These are phyloP conservation scores for Debaryomycetaceae sp. DNA, from an alignment of 1,139 yeast species.

Conservation along the genomic window DNA sequence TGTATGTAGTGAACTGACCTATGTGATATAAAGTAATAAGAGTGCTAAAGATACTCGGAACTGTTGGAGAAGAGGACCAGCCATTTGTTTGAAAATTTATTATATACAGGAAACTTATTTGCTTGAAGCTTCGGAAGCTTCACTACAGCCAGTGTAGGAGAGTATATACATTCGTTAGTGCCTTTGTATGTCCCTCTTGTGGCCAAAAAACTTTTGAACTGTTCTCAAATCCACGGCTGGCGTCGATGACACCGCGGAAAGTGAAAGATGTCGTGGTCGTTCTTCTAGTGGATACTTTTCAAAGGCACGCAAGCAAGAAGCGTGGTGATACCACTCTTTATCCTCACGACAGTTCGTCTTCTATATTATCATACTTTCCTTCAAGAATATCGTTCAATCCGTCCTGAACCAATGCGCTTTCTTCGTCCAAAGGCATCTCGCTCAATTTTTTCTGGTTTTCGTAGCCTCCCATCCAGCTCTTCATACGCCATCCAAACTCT, in stretches of 20 bases:
- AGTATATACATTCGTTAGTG: not conserved
- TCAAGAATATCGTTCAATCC: constrained; percentile 45
- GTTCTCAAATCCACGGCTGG: too few relatives aligned
- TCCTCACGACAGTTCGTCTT: constrained; percentile 3
- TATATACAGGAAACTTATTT: not conserved
- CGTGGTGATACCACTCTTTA: not conserved
- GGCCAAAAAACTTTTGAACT: too few relatives aligned
- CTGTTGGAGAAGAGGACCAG: not conserved
- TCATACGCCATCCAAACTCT: constrained; percentile 75
- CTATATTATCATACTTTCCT: constrained; percentile 33
- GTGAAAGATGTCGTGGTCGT: too few relatives aligned
- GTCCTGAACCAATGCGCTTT: constrained; percentile 54
- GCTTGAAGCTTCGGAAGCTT: not conserved
- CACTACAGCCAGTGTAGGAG: not conserved
- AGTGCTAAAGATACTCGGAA: not conserved
- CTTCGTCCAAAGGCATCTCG: constrained; percentile 63
- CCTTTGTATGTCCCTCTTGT: too few relatives aligned
- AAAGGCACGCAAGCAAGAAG: too few relatives aligned
- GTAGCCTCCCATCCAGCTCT: constrained; percentile 64
- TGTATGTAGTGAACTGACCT: not conserved
- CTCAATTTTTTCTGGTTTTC: constrained; percentile 47
- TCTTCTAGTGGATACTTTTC: too few relatives aligned
- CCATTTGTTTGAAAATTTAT: not conserved
- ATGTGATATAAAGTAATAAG: not conserved
- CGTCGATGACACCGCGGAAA: too few relatives aligned